Conservation (phyloP, 2,329 filamentous ascomycete genomes). For the Colletotrichum sp. region DNA sequence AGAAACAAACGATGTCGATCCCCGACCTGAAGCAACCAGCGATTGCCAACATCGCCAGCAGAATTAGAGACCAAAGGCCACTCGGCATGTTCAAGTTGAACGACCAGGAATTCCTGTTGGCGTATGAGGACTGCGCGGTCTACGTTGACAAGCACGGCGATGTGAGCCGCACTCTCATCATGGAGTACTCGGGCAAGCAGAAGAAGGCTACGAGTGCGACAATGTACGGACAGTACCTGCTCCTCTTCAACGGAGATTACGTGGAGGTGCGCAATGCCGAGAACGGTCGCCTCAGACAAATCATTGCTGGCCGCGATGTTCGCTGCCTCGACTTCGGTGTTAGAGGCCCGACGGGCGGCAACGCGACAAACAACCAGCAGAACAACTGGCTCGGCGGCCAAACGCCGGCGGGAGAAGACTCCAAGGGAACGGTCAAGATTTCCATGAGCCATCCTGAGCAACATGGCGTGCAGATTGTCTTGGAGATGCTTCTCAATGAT, state of each 20-base stretch:
- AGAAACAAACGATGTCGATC: conserved; percentile 94
- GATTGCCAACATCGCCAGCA: conserved; percentile 83
- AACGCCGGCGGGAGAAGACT: conserved; percentile 45
- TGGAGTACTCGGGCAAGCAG: conserved; percentile 96
- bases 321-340: conserved; percentile 86
- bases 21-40: conserved; percentile 82
- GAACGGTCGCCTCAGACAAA: conserved; percentile 90
- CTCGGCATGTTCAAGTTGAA: conserved; percentile 96
- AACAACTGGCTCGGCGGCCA: conserved; percentile 35
- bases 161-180: conserved; percentile 89
- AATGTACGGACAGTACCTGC: conserved; percentile 87
- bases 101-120: conserved; percentile 89
- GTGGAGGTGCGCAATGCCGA: conserved; percentile 97
- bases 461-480: conserved; percentile 82
- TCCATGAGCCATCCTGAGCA: conserved; percentile 93
- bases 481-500: conserved; percentile 93
- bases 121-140: conserved; percentile 94
- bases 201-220: conserved; percentile 81
- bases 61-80: conserved; percentile 82
- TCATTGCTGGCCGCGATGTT: conserved; percentile 90
- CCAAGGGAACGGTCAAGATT: conserved; percentile 85
- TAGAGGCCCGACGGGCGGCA: conserved; percentile 61
- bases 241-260: conserved; percentile 95
- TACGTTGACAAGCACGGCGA: conserved; percentile 99
- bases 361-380: conserved; percentile 32